These are phyloP conservation scores for Torulaspora maleeae DNA, from an alignment of 805 yeast species.

Conservation along the genomic window DNA sequence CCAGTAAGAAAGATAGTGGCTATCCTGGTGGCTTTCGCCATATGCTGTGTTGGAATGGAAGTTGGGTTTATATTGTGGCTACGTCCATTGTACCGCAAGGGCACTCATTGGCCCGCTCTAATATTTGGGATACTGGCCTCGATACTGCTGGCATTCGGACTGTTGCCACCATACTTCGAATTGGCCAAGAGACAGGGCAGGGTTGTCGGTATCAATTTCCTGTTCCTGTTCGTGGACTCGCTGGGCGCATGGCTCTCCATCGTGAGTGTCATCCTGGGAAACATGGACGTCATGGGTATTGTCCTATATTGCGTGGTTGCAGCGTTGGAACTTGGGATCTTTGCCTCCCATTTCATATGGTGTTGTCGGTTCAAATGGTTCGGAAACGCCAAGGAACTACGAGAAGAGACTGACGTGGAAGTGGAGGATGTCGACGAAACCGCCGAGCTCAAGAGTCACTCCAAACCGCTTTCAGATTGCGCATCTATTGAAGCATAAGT, in stretches of 20 bases:
- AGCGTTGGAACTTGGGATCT: slow-evolving; percentile 71
- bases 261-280: slow-evolving; percentile 54
- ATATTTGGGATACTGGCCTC: slow-evolving; percentile 80
- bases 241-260: slow-evolving; percentile 79
- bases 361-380: slow-evolving; percentile 41
- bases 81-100: slow-evolving; percentile 49
- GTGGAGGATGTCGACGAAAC: background rate
- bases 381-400: background rate
- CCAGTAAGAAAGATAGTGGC: slow-evolving; percentile 37
- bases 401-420: background rate
- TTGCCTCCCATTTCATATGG: slow-evolving; percentile 70
- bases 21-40: slow-evolving; percentile 38
- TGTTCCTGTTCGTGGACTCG: slow-evolving; percentile 70
- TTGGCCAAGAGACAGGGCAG: slow-evolving; percentile 71
- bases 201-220: slow-evolving; percentile 84
- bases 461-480: background rate
- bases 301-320: slow-evolving; percentile 71
- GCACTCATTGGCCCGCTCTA: slow-evolving; percentile 67
- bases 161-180: slow-evolving; percentile 87
- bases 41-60: slow-evolving; percentile 54
- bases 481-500: background rate
- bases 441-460: background rate
- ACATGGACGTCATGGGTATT: slow-evolving; percentile 73
- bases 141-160: slow-evolving; percentile 66
- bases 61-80: slow-evolving; percentile 69